Conservation (phyloP, 148 eudicot species). For the Rhododendron kiyosumense region DNA sequence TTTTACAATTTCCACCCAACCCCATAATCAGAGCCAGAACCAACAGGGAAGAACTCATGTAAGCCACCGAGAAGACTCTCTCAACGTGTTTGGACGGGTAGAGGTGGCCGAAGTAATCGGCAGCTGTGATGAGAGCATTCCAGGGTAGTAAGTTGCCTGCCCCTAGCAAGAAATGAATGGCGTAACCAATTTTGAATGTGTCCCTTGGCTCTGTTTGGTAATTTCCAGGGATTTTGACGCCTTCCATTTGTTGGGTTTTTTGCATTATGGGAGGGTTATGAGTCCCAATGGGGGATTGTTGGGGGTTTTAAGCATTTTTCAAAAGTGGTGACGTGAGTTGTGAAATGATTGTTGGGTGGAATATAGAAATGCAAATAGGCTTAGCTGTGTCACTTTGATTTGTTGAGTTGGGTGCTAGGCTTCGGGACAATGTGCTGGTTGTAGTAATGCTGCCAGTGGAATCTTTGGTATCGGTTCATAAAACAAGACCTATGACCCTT, state of each 20-base stretch:
- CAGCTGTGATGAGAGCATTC: conserved; percentile 85
- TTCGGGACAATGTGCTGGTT: not conserved
- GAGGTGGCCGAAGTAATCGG: conserved; percentile 65
- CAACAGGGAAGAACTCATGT: conserved; percentile 72
- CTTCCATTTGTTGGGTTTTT: conserved; percentile 33
- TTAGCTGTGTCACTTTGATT: not conserved
- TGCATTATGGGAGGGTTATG: conserved; percentile 3
- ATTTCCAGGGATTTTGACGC: conserved; percentile 17
- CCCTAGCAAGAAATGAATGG: conserved; percentile 77
- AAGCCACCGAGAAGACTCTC: conserved; percentile 68
- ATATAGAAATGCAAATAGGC: not conserved
- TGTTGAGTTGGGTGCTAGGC: not conserved
- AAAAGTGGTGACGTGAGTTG: not conserved
- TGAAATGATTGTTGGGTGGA: not conserved
- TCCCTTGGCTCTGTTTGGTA: conserved; percentile 41
- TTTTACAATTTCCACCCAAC: conserved; percentile 18
- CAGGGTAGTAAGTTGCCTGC: conserved; percentile 91
- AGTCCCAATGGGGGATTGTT: not conserved
- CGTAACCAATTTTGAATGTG: conserved; percentile 55
- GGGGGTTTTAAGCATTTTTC: not conserved
- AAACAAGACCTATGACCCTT: not conserved
- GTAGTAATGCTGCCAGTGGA: not conserved
- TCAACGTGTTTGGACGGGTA: conserved; percentile 62
- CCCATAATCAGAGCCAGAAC: conserved; percentile 42
- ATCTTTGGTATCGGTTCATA: not conserved